Evolutionary conservation across 73 alveolate genomes (phyloP), one percentile per base, ranked within the genome.

Genomic region (Paramecium tetraurelia): DNA sequence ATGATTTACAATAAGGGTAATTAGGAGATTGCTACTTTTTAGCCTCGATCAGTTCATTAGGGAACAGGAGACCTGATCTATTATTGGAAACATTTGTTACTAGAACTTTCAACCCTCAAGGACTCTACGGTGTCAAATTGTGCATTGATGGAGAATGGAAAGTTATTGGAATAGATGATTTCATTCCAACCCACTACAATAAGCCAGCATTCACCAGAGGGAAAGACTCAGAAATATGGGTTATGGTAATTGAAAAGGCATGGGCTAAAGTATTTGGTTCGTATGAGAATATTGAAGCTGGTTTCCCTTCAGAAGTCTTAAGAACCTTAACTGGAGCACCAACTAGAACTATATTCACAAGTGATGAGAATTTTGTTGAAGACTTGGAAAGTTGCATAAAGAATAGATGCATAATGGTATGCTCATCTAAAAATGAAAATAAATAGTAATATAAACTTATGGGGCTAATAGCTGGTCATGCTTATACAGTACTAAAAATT

Each of bases 221-320:
- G 27, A 48, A 48, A 48, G 98, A 94, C 41, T 95, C 92, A 85
- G 99, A 98, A 90, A 92, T 98, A 40, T 98, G 99, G 99, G 99
- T 98, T 9, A 76, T 97, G 80, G 50, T 97, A 50, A 43, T 98
- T 29, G 99, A 98, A 87, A 98, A 98, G 85, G 99, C 99, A 1
- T 98, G 99, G 99, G 99, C 99, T 10, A 97, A 98, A 92, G 94
- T 96, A 11, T 95, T 95, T 94, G 99, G 99, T 21, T 92, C 96
- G 36, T 98, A 97, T 92, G 95, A 96, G 11, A 97, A 97, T 86
- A 97, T 98, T 21, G 99, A 97, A 43, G 98, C 98, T 48, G 99
- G 99, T 7, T 94, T 92, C 69, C 92, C 96, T 7, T 94, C 94
- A 46, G 98, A 94, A 92, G 98, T 97, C 16, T 86, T 95, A 5